Conservation (phyloP, 1,284 basidiomycete species). For the Apiotrichum mycotoxinovorans region DNA sequence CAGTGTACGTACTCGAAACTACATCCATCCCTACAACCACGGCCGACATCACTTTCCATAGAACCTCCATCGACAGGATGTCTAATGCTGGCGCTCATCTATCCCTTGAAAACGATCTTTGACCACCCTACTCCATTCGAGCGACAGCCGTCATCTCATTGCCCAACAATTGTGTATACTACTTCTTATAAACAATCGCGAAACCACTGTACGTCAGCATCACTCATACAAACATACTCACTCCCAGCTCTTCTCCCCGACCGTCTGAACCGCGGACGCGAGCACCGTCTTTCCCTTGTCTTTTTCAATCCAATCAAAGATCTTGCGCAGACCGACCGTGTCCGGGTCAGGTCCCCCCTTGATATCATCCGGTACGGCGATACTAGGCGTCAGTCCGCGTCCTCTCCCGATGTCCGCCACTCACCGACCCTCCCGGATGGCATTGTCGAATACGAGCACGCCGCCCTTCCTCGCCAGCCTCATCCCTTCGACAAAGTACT, state of each 20-base stretch:
- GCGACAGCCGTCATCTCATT: no score
- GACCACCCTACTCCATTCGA: no score
- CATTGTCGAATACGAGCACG: slow-evolving; percentile 41
- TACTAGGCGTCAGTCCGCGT: slow-evolving; percentile 3
- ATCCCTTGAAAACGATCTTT: no score
- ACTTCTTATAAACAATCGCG: slow-evolving; percentile 30
- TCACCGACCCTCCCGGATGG: slow-evolving; percentile 36
- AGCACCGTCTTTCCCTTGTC: slow-evolving; percentile 43
- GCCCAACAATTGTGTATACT: not conserved
- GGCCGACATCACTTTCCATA: no score
- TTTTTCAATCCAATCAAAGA: slow-evolving; percentile 43
- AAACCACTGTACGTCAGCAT: slow-evolving; percentile 30
- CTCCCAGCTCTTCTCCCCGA: slow-evolving; percentile 45
- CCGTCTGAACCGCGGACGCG: slow-evolving; percentile 39
- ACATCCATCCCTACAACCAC: no score
- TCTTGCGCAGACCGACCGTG: slow-evolving; percentile 31
- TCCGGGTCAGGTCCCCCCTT: slow-evolving; percentile 22
- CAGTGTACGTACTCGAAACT: no score
- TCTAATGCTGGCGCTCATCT: no score
- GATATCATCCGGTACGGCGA: slow-evolving; percentile 18
- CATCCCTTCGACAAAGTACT: slow-evolving; percentile 37
- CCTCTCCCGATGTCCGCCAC: slow-evolving; percentile 7
- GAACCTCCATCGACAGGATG: no score
- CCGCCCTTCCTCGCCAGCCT: slow-evolving; percentile 37
- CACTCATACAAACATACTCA: slow-evolving; percentile 22